phyloP scores from a whole-genome alignment of 441 rosid species.

The Theobroma grandiflorum region DNA sequence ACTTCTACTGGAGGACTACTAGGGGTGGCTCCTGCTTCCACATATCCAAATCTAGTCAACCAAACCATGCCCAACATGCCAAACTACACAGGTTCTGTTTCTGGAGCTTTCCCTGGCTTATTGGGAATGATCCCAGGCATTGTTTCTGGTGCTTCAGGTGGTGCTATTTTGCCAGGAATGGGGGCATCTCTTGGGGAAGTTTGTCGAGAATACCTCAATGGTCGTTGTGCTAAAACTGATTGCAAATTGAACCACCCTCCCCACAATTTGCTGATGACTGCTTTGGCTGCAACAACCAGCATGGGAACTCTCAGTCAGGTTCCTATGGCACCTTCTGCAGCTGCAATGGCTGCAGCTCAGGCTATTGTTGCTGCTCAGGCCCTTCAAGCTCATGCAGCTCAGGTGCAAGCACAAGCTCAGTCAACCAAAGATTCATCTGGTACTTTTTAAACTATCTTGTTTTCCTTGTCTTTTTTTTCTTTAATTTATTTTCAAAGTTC shows the following conservation, averaged over 20 bases:
- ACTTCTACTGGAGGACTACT: slow-evolving; percentile 79
- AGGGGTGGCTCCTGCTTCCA: slow-evolving; percentile 78
- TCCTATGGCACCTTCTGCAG: slow-evolving; percentile 99
- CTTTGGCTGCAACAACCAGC: slow-evolving; percentile 87
- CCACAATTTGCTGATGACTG: slow-evolving; percentile 90
- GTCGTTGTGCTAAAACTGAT: slow-evolving; percentile 79
- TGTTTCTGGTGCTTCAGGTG: slow-evolving; percentile 91
- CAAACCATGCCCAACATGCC: slow-evolving; percentile 99
- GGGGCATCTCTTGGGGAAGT: slow-evolving; percentile 99
- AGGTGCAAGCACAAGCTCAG: slow-evolving; percentile 88
- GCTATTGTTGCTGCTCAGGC: slow-evolving; percentile 99
- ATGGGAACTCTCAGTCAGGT: slow-evolving; percentile 93
- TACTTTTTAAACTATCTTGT: slow-evolving; percentile 34
- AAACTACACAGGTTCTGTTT: slow-evolving; percentile 92
- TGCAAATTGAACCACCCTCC: slow-evolving; percentile 97
- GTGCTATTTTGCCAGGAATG: slow-evolving; percentile 93
- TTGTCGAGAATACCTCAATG: slow-evolving; percentile 93
- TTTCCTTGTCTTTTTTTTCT: neutral
- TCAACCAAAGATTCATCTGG: slow-evolving; percentile 79
- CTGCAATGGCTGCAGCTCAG: slow-evolving; percentile 99
- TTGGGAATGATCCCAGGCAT: slow-evolving; percentile 96
- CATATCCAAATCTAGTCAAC: slow-evolving; percentile 79
- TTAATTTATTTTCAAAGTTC: neutral
- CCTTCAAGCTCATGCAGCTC: slow-evolving; percentile 99
- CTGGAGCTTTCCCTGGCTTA: slow-evolving; percentile 92